These are phyloP conservation scores for Shiraia sp. DNA, from an alignment of 2,329 filamentous ascomycete genomes.

Conservation along the genomic window DNA sequence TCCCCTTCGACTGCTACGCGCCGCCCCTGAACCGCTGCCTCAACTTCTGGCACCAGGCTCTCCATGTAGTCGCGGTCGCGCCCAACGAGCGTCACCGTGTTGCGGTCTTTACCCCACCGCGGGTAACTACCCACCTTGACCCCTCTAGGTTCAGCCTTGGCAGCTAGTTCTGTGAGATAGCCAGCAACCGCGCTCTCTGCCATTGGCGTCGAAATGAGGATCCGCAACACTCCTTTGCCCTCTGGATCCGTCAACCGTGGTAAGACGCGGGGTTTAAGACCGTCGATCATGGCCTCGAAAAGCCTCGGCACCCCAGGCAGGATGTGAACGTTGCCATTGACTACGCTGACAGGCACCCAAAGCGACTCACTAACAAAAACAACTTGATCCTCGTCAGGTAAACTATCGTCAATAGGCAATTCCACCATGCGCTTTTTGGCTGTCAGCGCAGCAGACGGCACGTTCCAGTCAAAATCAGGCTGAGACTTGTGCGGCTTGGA, in stretches of 20 bases:
- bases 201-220: conserved; percentile 85
- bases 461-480: conserved; percentile 81
- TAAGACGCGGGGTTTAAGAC: conserved; percentile 70
- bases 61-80: conserved; percentile 78
- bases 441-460: conserved; percentile 73
- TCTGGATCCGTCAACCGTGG: conserved; percentile 78
- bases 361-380: conserved; percentile 78
- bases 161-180: conserved; percentile 80
- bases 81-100: conserved; percentile 86
- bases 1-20: conserved; percentile 71
- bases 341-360: conserved; percentile 88
- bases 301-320: conserved; percentile 85
- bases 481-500: conserved; percentile 74
- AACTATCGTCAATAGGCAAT: conserved; percentile 73
- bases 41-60: conserved; percentile 75
- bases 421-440: conserved; percentile 91
- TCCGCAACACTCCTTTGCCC: conserved; percentile 76
- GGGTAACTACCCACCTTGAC: conserved; percentile 97
- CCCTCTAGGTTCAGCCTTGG: conserved; percentile 71
- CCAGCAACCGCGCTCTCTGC: conserved; percentile 82
- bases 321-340: conserved; percentile 93
- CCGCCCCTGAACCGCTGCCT: conserved; percentile 73
- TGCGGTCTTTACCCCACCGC: conserved; percentile 82
- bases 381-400: conserved; percentile 70
- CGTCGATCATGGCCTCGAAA: conserved; percentile 78